Percentiles rank a stretch among this genome's conserved stretches.
Evolutionary conservation across 2,329 filamentous ascomycete species (phyloP).

Genomic region (Xylaria multiplex): DNA sequence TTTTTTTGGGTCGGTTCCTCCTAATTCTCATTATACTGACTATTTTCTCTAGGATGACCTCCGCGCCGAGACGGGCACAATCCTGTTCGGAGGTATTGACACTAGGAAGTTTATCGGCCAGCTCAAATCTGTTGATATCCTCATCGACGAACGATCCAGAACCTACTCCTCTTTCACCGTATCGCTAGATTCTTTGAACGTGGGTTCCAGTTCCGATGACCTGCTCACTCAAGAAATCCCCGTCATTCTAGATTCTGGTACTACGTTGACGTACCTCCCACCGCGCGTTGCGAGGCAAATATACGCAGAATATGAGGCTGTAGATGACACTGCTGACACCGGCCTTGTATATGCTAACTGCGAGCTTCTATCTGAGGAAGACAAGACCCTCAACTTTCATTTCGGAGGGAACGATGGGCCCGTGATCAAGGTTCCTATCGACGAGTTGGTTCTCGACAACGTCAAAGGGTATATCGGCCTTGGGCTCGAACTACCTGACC

Average conservation of each 20-base stretch:
- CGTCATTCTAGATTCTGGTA: slow-evolving; percentile 75
- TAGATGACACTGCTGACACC: slow-evolving; percentile 50
- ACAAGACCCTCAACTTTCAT: slow-evolving; percentile 53
- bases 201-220: slow-evolving; percentile 50
- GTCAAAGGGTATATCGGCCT: slow-evolving; percentile 43
- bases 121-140: slow-evolving; percentile 65
- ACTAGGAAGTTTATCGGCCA: slow-evolving; percentile 71
- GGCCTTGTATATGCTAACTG: slow-evolving; percentile 56
- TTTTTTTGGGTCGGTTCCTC: neutral
- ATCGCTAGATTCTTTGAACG: slow-evolving; percentile 49
- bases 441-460: slow-evolving; percentile 55
- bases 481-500: slow-evolving; percentile 41
- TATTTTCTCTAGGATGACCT: slow-evolving; percentile 53
- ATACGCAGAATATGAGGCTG: slow-evolving; percentile 52
- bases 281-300: slow-evolving; percentile 56
- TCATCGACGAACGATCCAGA: slow-evolving; percentile 55
- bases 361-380: slow-evolving; percentile 48
- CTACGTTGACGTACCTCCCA: slow-evolving; percentile 72
- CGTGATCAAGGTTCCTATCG: slow-evolving; percentile 48
- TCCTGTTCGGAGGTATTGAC: slow-evolving; percentile 77
- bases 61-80: slow-evolving; percentile 67
- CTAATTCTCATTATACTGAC: slow-evolving; percentile 35
- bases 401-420: slow-evolving; percentile 53
- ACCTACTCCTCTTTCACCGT: slow-evolving; percentile 55
- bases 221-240: slow-evolving; percentile 43